These are phyloP conservation scores for Leishmania turanica DNA, from an alignment of 208 protist genomes.

Conservation along the genomic window DNA sequence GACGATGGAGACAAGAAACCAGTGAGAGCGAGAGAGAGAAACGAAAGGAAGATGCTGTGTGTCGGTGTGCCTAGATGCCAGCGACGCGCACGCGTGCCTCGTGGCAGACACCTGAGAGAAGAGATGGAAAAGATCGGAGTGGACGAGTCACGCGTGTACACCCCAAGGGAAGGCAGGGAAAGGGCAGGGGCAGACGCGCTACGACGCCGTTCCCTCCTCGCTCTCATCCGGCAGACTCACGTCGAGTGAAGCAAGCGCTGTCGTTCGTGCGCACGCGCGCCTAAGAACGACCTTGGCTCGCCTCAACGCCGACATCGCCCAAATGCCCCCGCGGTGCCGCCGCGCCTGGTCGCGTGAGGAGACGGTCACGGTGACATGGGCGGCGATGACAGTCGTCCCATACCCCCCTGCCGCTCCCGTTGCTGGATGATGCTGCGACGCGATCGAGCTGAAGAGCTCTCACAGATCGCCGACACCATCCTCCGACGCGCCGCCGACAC, in stretches of 20 bases:
- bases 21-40: background rate
- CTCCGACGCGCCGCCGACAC: background rate
- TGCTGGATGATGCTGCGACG: background rate
- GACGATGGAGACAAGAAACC: background rate
- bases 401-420: background rate
- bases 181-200: background rate
- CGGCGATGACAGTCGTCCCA: too few species aligned
- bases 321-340: background rate
- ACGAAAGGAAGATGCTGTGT: background rate
- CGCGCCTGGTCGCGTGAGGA: background rate
- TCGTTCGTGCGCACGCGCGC: background rate
- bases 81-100: background rate
- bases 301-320: constrained; percentile 3
- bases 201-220: background rate
- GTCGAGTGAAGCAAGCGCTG: background rate
- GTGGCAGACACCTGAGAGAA: background rate
- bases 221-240: background rate
- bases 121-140: background rate
- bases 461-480: background rate
- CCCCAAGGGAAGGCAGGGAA: background rate
- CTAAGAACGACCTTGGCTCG: background rate
- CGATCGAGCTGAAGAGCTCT: background rate
- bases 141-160: background rate
- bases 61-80: background rate
- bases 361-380: background rate